Evolutionary conservation across 2,329 filamentous ascomycete species (phyloP).

Genomic region (Achaetomium macrosporum): DNA sequence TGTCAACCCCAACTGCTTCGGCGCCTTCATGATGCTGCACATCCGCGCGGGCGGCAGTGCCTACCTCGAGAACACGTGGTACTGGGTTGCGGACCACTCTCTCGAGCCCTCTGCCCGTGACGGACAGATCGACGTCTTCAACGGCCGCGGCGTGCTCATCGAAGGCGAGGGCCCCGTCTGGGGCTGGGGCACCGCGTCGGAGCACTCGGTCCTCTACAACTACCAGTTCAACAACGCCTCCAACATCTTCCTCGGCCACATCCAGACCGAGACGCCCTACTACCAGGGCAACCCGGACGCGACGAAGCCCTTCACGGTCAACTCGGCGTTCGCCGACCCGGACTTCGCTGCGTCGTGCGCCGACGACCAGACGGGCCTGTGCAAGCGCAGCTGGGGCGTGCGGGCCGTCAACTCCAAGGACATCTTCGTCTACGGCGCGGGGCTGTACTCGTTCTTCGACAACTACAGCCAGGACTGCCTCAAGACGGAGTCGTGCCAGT

Average conservation of each 20-base stretch:
- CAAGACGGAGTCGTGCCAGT: slow-evolving; percentile 62
- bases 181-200: slow-evolving; percentile 71
- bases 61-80: slow-evolving; percentile 86
- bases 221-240: slow-evolving; percentile 75
- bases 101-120: slow-evolving; percentile 64
- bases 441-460: slow-evolving; percentile 78
- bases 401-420: slow-evolving; percentile 62
- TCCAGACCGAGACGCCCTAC: slow-evolving; percentile 88
- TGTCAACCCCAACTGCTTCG: slow-evolving; percentile 63
- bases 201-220: slow-evolving; percentile 68
- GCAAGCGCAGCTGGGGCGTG: slow-evolving; percentile 72
- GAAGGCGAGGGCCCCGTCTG: slow-evolving; percentile 73
- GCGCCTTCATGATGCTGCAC: slow-evolving; percentile 65
- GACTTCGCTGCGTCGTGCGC: slow-evolving; percentile 58
- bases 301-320: slow-evolving; percentile 56
- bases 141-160: slow-evolving; percentile 75
- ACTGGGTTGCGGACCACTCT: slow-evolving; percentile 88
- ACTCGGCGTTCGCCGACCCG: slow-evolving; percentile 58
- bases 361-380: slow-evolving; percentile 34
- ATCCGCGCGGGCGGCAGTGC: slow-evolving; percentile 56
- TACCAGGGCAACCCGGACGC: slow-evolving; percentile 79
- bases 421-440: slow-evolving; percentile 64
- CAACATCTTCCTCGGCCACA: slow-evolving; percentile 74
- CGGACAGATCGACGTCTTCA: slow-evolving; percentile 75
- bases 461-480: slow-evolving; percentile 73